Evolutionary conservation across 2,329 filamentous ascomycete species (phyloP).

Genomic region (Monosporascus sp.): DNA sequence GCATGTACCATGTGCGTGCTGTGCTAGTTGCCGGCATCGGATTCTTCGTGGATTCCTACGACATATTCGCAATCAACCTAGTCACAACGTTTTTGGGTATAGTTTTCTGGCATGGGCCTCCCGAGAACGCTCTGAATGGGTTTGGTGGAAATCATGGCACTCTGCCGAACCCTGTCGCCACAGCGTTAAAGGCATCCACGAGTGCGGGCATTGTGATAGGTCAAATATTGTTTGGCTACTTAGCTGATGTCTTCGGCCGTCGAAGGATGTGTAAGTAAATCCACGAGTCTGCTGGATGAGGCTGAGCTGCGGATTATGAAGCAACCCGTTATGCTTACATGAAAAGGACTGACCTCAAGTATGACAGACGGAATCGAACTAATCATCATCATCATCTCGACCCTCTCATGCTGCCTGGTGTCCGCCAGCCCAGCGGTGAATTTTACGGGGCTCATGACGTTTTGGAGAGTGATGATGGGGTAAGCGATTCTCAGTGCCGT

Average conservation of each 20-base stretch:
- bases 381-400: constrained; percentile 66
- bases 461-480: constrained; percentile 72
- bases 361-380: constrained; percentile 62
- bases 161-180: constrained; percentile 61
- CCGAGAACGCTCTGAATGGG: constrained; percentile 33
- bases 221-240: constrained; percentile 70
- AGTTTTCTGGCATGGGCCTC: constrained; percentile 61
- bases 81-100: constrained; percentile 67
- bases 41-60: constrained; percentile 80
- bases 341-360: neutral
- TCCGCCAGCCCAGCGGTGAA: constrained; percentile 56
- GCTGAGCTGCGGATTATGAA: too few species aligned
- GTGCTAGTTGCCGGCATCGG: constrained; percentile 73
- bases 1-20: constrained; percentile 70
- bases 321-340: neutral
- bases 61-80: constrained; percentile 75
- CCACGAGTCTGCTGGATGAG: too few species aligned
- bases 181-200: constrained; percentile 76
- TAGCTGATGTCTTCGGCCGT: constrained; percentile 71
- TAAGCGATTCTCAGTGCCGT: constrained; percentile 9
- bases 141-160: constrained; percentile 47
- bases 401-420: constrained; percentile 60
- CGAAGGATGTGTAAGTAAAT: constrained; percentile 59
- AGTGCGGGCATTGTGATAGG: constrained; percentile 74
- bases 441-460: constrained; percentile 58